These are phyloP conservation scores for Phytophthora hibernalis DNA, from an alignment of 352 stramenopile species.

Conservation along the genomic window DNA sequence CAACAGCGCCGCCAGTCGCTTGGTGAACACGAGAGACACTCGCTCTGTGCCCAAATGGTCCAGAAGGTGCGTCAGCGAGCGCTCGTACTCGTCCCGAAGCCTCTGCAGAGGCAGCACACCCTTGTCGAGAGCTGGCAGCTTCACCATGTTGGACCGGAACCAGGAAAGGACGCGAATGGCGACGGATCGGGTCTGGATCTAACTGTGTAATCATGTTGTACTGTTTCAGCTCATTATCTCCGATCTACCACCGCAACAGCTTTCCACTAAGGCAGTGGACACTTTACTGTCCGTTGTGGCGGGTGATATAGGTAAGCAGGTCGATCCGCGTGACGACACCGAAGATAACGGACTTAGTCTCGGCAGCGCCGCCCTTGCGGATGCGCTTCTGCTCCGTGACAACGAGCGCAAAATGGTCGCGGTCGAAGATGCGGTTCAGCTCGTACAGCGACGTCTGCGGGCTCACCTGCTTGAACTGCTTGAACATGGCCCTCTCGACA, in stretches of 20 bases:
- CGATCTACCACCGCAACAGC: too few relatives aligned
- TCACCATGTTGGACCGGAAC: slow-evolving; percentile 24
- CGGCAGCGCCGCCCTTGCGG: slow-evolving; percentile 69
- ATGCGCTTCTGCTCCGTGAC: slow-evolving; percentile 94
- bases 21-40: slow-evolving; percentile 64
- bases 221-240: slow-evolving; percentile 15
- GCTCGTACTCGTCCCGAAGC: slow-evolving; percentile 56
- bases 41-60: slow-evolving; percentile 38
- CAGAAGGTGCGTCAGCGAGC: slow-evolving; percentile 49
- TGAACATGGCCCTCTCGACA: slow-evolving; percentile 95
- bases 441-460: slow-evolving; percentile 92
- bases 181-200: slow-evolving; percentile 6
- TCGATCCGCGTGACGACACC: slow-evolving; percentile 97
- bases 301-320: slow-evolving; percentile 95
- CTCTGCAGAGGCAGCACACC: slow-evolving; percentile 38
- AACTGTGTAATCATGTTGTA: slow-evolving; percentile 12
- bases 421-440: slow-evolving; percentile 95
- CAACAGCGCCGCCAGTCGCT: slow-evolving; percentile 61
- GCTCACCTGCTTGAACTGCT: slow-evolving; percentile 95
- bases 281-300: slow-evolving; percentile 50
- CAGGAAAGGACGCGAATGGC: slow-evolving; percentile 35
- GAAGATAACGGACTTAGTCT: slow-evolving; percentile 92
- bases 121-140: slow-evolving; percentile 41
- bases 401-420: slow-evolving; percentile 96
- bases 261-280: too few relatives aligned